Evolutionary conservation across 768 basidiomycete species (phyloP), one percentile per base, ranked within the genome.

Genomic region (Krasilnikovozyma curviuscula): DNA sequence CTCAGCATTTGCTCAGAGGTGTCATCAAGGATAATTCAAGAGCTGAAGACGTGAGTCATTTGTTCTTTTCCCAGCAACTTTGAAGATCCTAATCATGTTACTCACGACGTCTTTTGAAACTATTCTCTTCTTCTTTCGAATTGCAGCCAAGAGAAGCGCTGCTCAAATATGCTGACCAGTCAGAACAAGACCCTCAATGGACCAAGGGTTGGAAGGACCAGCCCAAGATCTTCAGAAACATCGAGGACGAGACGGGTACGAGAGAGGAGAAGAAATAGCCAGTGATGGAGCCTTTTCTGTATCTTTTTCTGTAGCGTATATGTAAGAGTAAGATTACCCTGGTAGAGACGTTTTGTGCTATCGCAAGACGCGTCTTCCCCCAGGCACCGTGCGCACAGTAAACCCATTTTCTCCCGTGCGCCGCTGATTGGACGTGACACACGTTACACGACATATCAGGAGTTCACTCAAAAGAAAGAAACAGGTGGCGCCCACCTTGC

Each of bases 1-100:
- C 86, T 42, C 89, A 95, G 58, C 88, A 95, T 62, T 75, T 97
- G 55, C 88, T 97, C 44, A 88, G 93, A 66, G 82, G 85, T 61
- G 67, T 97, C 63, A 85, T 97, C 54, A 73, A 83, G 59, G 84
- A 91, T 62, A 82, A 79, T 54, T 81, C 82, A 35, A 69, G 86
- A 57, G 84, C 85, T 68, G 79, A 91, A 67, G 91, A 97, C 67
- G 91, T 95, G 69, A 73, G 88, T 83, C 46, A 16, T 57, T 35
- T 44, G 46, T 29, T 54, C 57, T 19, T 40, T 18, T 44, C 27
- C 18, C n/a, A 32, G 1, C 19, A 10, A 19, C 28, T 14, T 34
- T 32, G 39, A 14, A 5, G 5, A 8, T 50, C 18, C 18, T 3
- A 18, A 32, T 2, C 42, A 12, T 34, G 34, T 46, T n/a, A 43